Percentiles rank a stretch among this genome's conserved stretches.
Evolutionary conservation across 176 grass and related monocot genomes (phyloP).

Genomic region (Zoysia japonica): DNA sequence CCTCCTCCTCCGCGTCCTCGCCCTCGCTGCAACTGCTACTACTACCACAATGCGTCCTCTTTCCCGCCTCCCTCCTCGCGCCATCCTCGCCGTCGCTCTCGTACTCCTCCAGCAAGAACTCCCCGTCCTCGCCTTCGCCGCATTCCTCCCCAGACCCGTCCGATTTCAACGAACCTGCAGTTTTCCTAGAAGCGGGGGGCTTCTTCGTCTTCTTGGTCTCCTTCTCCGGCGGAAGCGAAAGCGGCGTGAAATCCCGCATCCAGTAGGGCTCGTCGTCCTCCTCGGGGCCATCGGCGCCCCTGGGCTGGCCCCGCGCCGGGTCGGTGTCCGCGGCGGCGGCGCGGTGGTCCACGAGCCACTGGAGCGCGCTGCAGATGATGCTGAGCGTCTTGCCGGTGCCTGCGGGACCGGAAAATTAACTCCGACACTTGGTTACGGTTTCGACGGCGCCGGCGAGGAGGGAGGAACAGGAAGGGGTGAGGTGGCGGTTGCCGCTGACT

Average conservation of each 20-base stretch:
- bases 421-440: not conserved
- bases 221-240: slow-evolving; percentile 40
- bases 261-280: slow-evolving; percentile 78
- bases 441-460: not conserved
- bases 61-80: slow-evolving; percentile 40
- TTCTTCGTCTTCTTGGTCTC: slow-evolving; percentile 36
- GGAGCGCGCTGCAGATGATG: slow-evolving; percentile 85
- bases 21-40: slow-evolving; percentile 57
- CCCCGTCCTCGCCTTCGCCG: slow-evolving; percentile 32
- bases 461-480: not conserved
- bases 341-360: slow-evolving; percentile 78
- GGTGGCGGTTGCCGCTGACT: not conserved
- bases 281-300: not conserved
- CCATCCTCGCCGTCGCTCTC: slow-evolving; percentile 57
- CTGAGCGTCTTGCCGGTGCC: slow-evolving; percentile 96
- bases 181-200: slow-evolving; percentile 23
- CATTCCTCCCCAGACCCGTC: slow-evolving; percentile 33
- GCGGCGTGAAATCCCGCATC: slow-evolving; percentile 77
- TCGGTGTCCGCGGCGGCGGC: not conserved
- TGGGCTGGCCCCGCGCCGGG: not conserved
- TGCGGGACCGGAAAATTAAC: slow-evolving; percentile 15
- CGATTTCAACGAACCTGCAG: slow-evolving; percentile 24
- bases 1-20: slow-evolving; percentile 50
- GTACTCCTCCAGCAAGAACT: slow-evolving; percentile 82
- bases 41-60: slow-evolving; percentile 38